phyloP scores from a whole-genome alignment of 768 basidiomycete species.

The Gelatoporia subvermispora region DNA sequence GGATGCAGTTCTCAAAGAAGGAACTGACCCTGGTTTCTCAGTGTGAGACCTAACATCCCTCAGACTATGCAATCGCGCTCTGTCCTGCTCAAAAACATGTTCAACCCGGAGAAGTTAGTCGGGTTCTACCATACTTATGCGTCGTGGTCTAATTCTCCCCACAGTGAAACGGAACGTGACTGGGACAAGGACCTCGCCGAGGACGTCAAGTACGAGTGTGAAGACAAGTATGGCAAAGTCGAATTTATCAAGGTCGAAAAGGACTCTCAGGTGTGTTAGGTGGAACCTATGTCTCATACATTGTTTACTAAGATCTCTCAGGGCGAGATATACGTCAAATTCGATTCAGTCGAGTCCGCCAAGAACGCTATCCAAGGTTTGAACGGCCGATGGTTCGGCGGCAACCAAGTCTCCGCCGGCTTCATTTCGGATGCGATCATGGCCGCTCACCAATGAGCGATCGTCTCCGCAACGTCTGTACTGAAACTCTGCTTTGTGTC shows the following conservation, averaged over 20 bases:
- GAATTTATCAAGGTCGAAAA: slow-evolving; percentile 88
- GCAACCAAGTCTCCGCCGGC: slow-evolving; percentile 78
- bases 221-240: slow-evolving; percentile 85
- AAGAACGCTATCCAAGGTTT: slow-evolving; percentile 84
- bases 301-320: slow-evolving; percentile 26
- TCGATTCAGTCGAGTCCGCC: slow-evolving; percentile 72
- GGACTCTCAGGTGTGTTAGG: slow-evolving; percentile 82
- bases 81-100: slow-evolving; percentile 92
- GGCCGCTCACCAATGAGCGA: slow-evolving; percentile 75
- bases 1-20: background rate
- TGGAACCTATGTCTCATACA: background rate
- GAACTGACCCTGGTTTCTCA: slow-evolving; percentile 27
- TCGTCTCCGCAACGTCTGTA: background rate
- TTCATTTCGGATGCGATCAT: slow-evolving; percentile 94
- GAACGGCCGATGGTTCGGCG: slow-evolving; percentile 96
- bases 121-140: background rate
- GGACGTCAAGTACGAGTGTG: slow-evolving; percentile 93
- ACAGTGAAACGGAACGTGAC: slow-evolving; percentile 88
- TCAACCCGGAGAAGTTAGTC: slow-evolving; percentile 92
- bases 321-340: slow-evolving; percentile 98
- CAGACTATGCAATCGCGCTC: slow-evolving; percentile 86
- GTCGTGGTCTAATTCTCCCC: slow-evolving; percentile 4
- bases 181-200: slow-evolving; percentile 97
- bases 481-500: slow-evolving; percentile 11
- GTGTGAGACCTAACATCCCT: slow-evolving; percentile 74